A percentile compares a stretch with the other conserved stretches of the same genome.
phyloP scores from a whole-genome alignment of 768 basidiomycete species.

The Termitomyces sp. region DNA sequence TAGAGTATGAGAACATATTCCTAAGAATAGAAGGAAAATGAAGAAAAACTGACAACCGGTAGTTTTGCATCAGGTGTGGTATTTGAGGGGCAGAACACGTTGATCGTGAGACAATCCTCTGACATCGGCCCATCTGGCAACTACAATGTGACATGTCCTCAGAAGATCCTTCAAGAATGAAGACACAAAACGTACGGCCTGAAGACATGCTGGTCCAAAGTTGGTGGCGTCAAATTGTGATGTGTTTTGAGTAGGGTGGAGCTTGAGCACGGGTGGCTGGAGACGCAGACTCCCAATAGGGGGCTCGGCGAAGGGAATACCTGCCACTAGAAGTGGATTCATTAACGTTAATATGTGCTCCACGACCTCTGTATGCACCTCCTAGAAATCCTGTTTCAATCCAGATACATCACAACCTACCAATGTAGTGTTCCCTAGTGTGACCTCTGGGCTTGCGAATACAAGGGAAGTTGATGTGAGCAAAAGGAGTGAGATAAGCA shows the following conservation, averaged over 20 bases:
- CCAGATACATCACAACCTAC: constrained; percentile 31
- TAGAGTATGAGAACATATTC: not conserved
- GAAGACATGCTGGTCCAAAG: constrained; percentile 41
- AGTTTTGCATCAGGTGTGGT: too few relatives aligned
- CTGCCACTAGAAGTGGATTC: too few relatives aligned
- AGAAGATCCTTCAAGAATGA: not conserved
- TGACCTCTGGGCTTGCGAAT: constrained; percentile 30
- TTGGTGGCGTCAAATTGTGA: constrained; percentile 39
- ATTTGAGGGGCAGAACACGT: too few relatives aligned
- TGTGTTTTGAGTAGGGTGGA: constrained; percentile 26
- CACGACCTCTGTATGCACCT: constrained; percentile 26
- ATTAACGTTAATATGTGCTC: too few relatives aligned
- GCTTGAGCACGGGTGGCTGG: too few relatives aligned
- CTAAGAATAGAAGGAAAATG: too few relatives aligned
- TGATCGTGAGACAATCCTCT: too few relatives aligned
- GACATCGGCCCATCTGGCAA: constrained; percentile 12
- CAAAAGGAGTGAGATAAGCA: constrained; percentile 3
- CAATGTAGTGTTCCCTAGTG: constrained; percentile 35
- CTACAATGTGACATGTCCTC: not conserved
- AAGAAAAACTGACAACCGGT: too few relatives aligned
- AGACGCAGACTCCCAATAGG: too few relatives aligned
- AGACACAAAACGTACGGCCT: constrained; percentile 27
- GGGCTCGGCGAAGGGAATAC: too few relatives aligned
- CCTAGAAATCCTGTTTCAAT: constrained; percentile 42
- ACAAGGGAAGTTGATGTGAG: not conserved